phyloP scores from a whole-genome alignment of 75 land plant genomes.

The Cupressus sempervirens region DNA sequence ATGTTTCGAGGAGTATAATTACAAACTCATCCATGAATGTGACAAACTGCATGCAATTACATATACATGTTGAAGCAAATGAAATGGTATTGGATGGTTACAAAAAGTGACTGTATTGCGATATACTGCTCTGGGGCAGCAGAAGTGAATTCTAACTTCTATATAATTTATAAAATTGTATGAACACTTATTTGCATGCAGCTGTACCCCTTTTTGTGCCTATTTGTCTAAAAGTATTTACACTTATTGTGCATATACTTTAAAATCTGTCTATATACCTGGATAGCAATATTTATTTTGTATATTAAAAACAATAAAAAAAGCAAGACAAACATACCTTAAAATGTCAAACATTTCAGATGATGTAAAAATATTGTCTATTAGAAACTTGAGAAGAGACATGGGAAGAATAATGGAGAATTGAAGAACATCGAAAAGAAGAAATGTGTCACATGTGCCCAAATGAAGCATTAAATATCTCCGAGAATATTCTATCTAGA shows the following conservation, averaged over 20 bases:
- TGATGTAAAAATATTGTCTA: no score
- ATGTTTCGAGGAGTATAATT: neutral
- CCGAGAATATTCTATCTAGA: no score
- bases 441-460: no score
- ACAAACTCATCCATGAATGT: neutral
- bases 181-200: neutral
- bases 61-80: neutral
- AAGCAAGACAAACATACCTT: no score
- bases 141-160: neutral
- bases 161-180: neutral
- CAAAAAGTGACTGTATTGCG: neutral
- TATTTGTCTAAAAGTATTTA: neutral
- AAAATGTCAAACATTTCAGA: no score
- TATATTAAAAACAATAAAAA: no score
- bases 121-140: neutral
- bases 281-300: neutral
- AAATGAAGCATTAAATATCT: no score
- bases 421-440: no score
- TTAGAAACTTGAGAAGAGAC: no score
- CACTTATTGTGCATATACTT: neutral
- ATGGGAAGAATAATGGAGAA: no score
- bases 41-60: neutral
- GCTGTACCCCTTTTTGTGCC: neutral
- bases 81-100: neutral
- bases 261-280: neutral